Base-by-base conservation (phyloP, 371 early-diverging fungal genomes). In the Mortierella sp. region DNA sequence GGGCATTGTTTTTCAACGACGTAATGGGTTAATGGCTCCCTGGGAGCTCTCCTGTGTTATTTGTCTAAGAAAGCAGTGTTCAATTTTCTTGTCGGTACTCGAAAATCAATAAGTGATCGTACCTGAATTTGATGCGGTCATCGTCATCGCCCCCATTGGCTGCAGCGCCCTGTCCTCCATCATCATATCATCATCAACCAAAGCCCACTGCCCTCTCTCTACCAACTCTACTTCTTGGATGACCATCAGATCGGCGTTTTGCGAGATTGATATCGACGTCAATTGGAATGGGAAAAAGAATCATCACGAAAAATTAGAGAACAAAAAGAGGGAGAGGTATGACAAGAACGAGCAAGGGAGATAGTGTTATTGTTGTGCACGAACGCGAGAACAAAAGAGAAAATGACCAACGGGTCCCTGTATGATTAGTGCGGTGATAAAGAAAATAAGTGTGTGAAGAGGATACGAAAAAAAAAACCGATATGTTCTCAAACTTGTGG, bases 121-220 rank as follows among this genome's bases (percentile, higher is more conserved):
- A 24, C 68, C 68, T 68, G 68, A 68, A 68, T 38, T 18, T 41
- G 21, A 68, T 68, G 68, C 68, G 41, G 68, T 68, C 68, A 68
- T 41, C 68, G 68, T 68, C 41, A 38, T 68, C 38, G 38, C 41
- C 68, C 4, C 24, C 21, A 63, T 29, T 38, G 41, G 68, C 38
- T 68, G 68, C 24, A 41, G 38, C 5, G 21, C 14, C 18, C 35
- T 32, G 18, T 35, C 63, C 63, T 18, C 16, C 35, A 60, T 29
- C 2, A 7, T 6, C 32, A 32, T 35, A 35, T 35, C 35, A 35
- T 35, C 35, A 35, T 35, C 35, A 38, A 10, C 24, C 46, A n/a
- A 56, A 29, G 0, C 74, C 24, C 18, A 14, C 63, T 48, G 16
- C 16, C 24, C 49, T 21, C 41, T 38, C 49, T 21, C 41, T 24